Evolutionary conservation across 1,139 yeast genomes (phyloP), one percentile per base, ranked within the genome.

Genomic region (Yamadazyma songkhlaensis): DNA sequence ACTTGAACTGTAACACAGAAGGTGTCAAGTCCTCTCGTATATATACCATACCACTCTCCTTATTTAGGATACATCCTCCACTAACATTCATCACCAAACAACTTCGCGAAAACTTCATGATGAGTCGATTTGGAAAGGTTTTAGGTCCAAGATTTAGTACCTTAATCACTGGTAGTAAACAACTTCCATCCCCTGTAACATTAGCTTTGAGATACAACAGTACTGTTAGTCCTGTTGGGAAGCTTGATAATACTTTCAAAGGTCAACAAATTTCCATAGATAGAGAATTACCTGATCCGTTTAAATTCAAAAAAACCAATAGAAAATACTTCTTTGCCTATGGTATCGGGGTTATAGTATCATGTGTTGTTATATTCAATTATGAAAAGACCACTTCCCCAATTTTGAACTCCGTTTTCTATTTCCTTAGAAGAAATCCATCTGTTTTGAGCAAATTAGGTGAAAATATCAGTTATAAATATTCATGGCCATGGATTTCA

Each of bases 321-420:
- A 66, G 81, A 36, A 53, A 64, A 30, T 77, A 79, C 39, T 81
- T 88, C 51, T 60, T 71, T 6, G 69, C 71, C 1, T 89, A 88
- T 57, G 77, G 80, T 24, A 59, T 77, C 12, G 77, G 84, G 15
- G 83, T 88, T 66, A 74, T 79, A 8, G 64, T 77, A 6, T 70
- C 92, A 6, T 74, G 90, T 48, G 73, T 75, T 14, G 72, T 85
- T 28, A 85, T 89, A 50, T 82, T 90, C 74, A 89, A 92, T 67
- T 90, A 90, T 63, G 97, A 92, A 57, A 90, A 88, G 59, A 81
- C 89, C 17, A 79, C 84, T 38, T 85, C 95, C 7, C 96, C 97
- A 2, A 78, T 90, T 40, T 84, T 89, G 47, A 77, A 84, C 31
- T 89, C 96, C n/a, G 84, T 95, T 3, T 66, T 92, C 57, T 89